These are phyloP conservation scores for Venturia aucupariae DNA, from an alignment of 2,329 filamentous ascomycete genomes.

Conservation along the genomic window DNA sequence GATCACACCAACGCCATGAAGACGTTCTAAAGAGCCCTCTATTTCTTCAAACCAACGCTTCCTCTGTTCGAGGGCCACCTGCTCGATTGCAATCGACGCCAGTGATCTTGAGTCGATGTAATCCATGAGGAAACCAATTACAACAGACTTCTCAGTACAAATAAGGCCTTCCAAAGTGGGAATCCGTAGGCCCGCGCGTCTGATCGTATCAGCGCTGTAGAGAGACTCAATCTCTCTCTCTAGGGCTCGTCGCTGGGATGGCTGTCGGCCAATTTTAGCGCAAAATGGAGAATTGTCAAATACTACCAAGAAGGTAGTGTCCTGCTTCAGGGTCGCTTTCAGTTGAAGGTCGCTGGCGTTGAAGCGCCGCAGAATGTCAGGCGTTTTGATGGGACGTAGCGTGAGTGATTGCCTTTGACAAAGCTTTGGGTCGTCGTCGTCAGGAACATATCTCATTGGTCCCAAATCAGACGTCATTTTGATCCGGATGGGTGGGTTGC, in stretches of 20 bases:
- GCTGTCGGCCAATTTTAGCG: too few species aligned
- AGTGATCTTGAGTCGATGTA: not conserved
- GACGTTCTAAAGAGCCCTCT: conserved; percentile 16
- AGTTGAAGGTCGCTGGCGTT: not conserved
- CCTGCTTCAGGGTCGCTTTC: not conserved
- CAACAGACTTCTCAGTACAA: not conserved
- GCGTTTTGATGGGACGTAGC: not conserved
- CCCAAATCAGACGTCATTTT: too few species aligned
- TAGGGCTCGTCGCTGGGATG: too few species aligned
- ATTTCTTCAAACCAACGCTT: conserved; percentile 18
- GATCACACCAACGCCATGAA: conserved; percentile 27
- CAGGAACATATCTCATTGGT: too few species aligned
- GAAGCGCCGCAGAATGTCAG: not conserved
- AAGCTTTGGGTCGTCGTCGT: too few species aligned
- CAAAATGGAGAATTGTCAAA: not conserved
- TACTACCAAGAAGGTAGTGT: not conserved
- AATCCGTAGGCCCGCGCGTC: not conserved
- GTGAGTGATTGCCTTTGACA: not conserved
- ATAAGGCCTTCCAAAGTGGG: not conserved
- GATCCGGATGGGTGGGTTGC: too few species aligned
- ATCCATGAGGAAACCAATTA: too few species aligned
- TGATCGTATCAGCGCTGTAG: not conserved
- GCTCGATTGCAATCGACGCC: not conserved
- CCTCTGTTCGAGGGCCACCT: not conserved
- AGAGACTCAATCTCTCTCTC: too few species aligned